A percentile compares a stretch with the other conserved stretches of the same genome.
Conservation (phyloP, 768 basidiomycete species). For the Panaeolus cyanescens region DNA sequence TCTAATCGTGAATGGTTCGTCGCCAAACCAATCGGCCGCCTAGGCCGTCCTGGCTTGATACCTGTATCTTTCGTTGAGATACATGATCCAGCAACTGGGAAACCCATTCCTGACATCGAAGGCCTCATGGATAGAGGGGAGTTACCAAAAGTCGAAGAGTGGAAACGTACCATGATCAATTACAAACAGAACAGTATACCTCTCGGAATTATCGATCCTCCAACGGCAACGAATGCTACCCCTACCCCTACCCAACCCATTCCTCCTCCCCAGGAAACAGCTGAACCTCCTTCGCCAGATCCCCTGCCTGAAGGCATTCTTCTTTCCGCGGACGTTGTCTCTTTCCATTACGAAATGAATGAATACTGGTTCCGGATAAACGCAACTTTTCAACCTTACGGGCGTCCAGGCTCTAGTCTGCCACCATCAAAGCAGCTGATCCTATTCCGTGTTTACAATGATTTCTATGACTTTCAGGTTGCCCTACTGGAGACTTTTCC, state of each 20-base stretch:
- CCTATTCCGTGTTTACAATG: constrained; percentile 94
- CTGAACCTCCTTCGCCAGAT: constrained; percentile 43
- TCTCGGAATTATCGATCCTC: constrained; percentile 83
- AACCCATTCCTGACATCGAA: constrained; percentile 73
- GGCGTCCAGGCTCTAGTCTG: constrained; percentile 55
- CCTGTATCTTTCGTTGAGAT: constrained; percentile 97
- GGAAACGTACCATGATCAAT: constrained; percentile 93
- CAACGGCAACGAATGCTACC: constrained; percentile 30
- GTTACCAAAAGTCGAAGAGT: constrained; percentile 96
- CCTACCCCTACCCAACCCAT: constrained; percentile 18
- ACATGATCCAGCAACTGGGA: constrained; percentile 87
- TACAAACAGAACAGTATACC: constrained; percentile 98
- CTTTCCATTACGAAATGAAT: constrained; percentile 96
- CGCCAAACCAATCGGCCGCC: constrained; percentile 93
- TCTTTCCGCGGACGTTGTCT: constrained; percentile 85
- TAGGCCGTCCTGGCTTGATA: constrained; percentile 95
- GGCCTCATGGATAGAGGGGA: constrained; percentile 84
- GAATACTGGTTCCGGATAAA: constrained; percentile 98
- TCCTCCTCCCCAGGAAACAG: constrained; percentile 17
- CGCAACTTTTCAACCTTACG: constrained; percentile 85
- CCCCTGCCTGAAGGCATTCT: constrained; percentile 82
- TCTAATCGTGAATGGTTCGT: constrained; percentile 99
- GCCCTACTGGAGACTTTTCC: constrained; percentile 85
- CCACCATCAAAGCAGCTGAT: constrained; percentile 78
- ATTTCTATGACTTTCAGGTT: constrained; percentile 98